Evolutionary conservation across 2,329 filamentous ascomycete genomes (phyloP).

Genomic region (Fusarium haematococcum): DNA sequence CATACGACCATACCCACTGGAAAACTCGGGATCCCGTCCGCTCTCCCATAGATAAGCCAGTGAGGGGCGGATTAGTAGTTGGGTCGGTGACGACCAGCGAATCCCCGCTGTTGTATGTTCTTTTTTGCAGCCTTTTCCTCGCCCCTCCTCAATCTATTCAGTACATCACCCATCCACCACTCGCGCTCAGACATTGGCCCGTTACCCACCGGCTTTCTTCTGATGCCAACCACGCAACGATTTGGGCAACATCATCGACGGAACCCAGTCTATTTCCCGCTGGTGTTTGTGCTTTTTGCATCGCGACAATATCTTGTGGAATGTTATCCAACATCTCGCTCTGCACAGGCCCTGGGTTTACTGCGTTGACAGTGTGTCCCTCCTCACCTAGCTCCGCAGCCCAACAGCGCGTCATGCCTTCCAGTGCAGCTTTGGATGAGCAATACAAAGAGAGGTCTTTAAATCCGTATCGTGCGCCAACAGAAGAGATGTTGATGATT

Average conservation of each 20-base stretch:
- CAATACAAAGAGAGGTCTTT: conserved; percentile 26
- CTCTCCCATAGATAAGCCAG: not conserved
- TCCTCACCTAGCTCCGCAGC: conserved; percentile 61
- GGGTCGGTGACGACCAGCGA: no score
- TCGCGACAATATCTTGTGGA: conserved; percentile 18
- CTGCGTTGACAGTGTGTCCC: conserved; percentile 71
- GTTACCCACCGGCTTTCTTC: conserved; percentile 62
- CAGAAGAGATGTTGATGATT: conserved; percentile 28
- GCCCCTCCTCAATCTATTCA: not conserved
- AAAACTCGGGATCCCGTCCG: not conserved
- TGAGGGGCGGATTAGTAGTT: no score
- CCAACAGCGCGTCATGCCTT: conserved; percentile 64
- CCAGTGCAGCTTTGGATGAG: conserved; percentile 28
- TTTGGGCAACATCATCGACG: conserved; percentile 64
- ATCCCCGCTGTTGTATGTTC: no score
- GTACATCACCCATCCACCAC: conserved; percentile 52
- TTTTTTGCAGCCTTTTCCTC: no score
- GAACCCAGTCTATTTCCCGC: conserved; percentile 64
- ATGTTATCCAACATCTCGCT: conserved; percentile 66
- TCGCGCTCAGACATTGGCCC: conserved; percentile 67
- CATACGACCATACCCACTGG: not conserved
- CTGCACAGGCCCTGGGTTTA: conserved; percentile 69
- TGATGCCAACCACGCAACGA: conserved; percentile 67
- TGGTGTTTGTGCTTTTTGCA: conserved; percentile 54
- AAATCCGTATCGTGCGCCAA: conserved; percentile 21